Evolutionary conservation across 139 green algal species (phyloP).

Genomic region (Auxenochlorella protothecoides): DNA sequence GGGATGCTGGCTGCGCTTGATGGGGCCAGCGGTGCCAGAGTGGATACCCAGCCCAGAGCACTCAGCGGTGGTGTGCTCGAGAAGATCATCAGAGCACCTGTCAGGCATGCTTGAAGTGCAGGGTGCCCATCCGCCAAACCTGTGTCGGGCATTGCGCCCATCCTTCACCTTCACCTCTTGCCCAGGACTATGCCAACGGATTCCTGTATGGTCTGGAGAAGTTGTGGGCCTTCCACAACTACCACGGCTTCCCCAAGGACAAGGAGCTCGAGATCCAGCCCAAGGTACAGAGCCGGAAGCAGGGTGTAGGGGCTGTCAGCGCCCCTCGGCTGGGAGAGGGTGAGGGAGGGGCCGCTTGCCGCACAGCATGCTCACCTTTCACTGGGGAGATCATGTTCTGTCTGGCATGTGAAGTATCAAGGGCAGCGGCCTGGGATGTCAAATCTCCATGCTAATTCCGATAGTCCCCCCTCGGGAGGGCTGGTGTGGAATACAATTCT

Average conservation of each 20-base stretch:
- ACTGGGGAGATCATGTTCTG: not conserved
- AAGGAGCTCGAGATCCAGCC: conserved; percentile 34
- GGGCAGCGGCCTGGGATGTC: conserved; percentile 19
- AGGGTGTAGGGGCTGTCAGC: not conserved
- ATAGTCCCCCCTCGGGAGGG: too few relatives aligned
- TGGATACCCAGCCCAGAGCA: too few relatives aligned
- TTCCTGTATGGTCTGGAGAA: conserved; percentile 96
- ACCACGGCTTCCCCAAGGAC: conserved; percentile 60
- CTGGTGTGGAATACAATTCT: too few relatives aligned
- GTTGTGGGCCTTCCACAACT: conserved; percentile 92
- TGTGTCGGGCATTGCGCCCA: too few relatives aligned
- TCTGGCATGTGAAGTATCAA: too few relatives aligned
- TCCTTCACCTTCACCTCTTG: not conserved
- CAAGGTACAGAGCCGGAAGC: conserved; percentile 7
- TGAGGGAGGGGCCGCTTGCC: not conserved
- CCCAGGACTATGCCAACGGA: conserved; percentile 59
- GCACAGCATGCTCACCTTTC: conserved; percentile 7
- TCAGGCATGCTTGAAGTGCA: too few relatives aligned
- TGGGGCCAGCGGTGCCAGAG: not conserved
- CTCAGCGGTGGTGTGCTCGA: too few relatives aligned
- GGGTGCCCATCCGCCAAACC: too few relatives aligned
- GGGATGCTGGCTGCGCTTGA: not conserved
- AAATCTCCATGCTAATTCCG: conserved; percentile 39
- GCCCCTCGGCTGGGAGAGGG: not conserved
- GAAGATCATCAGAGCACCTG: too few relatives aligned